Evolutionary conservation across 169 alveolate genomes (phyloP).

Genomic region (Besnoitia besnoiti): DNA sequence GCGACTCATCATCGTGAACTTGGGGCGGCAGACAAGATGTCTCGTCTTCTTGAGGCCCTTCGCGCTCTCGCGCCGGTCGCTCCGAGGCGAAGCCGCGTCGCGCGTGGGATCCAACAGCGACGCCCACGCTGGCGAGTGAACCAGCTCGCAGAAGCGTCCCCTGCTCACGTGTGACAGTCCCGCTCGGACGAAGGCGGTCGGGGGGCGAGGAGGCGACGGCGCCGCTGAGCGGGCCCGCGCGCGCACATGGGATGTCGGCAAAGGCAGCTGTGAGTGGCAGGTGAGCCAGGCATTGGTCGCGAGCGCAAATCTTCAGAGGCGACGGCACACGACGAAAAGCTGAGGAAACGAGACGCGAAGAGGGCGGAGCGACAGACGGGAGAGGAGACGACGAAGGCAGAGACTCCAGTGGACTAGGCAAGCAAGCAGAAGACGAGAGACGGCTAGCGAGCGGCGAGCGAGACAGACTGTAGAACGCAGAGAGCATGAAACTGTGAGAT

Average conservation of each 20-base stretch:
- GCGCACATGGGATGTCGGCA: too few species aligned
- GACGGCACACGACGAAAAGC: neutral
- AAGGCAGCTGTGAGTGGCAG: too few species aligned
- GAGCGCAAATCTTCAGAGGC: neutral
- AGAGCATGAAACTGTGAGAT: too few species aligned
- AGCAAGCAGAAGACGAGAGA: neutral
- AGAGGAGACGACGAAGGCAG: neutral
- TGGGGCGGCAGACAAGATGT: neutral
- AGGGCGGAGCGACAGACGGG: neutral
- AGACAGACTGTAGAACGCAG: neutral
- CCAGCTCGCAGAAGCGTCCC: too few species aligned
- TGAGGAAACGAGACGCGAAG: neutral
- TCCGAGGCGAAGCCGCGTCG: neutral
- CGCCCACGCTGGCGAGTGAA: too few species aligned
- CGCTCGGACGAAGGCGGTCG: too few species aligned
- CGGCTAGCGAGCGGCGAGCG: neutral
- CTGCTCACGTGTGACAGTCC: too few species aligned
- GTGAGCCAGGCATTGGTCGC: too few species aligned
- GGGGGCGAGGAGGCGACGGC: too few species aligned
- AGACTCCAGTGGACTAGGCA: neutral
- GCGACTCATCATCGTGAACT: neutral
- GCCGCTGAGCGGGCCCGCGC: too few species aligned
- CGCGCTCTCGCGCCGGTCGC: neutral
- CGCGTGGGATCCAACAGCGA: too few species aligned
- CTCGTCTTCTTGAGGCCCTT: neutral